Conservation (phyloP, 495 filamentous ascomycete species). For the Barbatosphaeria neglecta region DNA sequence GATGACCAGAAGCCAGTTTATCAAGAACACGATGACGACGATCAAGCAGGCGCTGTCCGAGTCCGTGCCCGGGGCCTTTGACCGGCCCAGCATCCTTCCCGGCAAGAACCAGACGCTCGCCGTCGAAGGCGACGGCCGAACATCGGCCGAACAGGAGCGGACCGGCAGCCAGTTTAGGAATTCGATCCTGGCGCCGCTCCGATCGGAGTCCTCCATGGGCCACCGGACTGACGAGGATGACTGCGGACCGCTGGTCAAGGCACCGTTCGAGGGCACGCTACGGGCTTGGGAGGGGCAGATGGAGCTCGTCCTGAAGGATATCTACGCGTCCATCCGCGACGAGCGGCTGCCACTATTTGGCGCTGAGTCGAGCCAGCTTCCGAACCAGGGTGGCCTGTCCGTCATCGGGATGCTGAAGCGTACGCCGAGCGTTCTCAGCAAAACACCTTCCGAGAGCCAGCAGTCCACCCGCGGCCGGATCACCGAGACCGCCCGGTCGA, state of each 20-base stretch:
- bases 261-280: constrained; percentile 63
- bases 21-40: constrained; percentile 93
- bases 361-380: constrained; percentile 34
- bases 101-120: constrained; percentile 19
- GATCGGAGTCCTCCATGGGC: constrained; percentile 31
- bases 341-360: constrained; percentile 77
- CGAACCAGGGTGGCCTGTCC: constrained; percentile 33
- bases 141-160: constrained; percentile 32
- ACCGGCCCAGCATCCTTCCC: constrained; percentile 35
- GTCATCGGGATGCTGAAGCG: constrained; percentile 66
- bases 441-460: constrained; percentile 66
- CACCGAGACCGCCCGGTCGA: constrained; percentile 45
- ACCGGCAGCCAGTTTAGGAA: constrained; percentile 26
- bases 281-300: constrained; percentile 83
- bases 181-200: constrained; percentile 35
- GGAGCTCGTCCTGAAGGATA: constrained; percentile 81
- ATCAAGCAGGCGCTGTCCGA: constrained; percentile 66
- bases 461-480: constrained; percentile 58
- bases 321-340: constrained; percentile 79
- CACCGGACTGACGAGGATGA: constrained; percentile 24
- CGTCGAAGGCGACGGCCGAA: constrained; percentile 13
- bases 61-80: constrained; percentile 53
- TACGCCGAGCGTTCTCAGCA: constrained; percentile 82
- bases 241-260: constrained; percentile 62
- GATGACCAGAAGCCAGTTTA: constrained; percentile 88